Conservation (phyloP, 2,329 filamentous ascomycete genomes). For the Fusarium mexicanum region DNA sequence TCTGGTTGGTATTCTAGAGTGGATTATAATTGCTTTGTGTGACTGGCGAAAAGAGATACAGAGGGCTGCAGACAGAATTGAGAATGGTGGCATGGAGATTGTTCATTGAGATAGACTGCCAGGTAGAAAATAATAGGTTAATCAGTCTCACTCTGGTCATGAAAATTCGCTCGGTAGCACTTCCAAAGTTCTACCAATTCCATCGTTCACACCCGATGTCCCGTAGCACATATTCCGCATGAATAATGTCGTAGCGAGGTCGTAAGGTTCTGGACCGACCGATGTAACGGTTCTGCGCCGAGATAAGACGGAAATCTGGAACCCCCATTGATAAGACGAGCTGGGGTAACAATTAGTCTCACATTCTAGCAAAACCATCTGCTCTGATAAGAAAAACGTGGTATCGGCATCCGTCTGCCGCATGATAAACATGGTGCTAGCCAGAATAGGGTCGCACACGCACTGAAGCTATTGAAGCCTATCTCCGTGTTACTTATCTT, state of each 20-base stretch:
- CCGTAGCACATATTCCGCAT: background rate
- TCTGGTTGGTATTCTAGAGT: conserved; percentile 80
- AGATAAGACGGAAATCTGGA: conserved; percentile 8
- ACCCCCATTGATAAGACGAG: conserved; percentile 26
- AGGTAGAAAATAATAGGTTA: rapidly evolving
- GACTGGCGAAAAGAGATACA: conserved; percentile 69
- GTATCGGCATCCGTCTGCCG: background rate
- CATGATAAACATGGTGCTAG: conserved; percentile 21
- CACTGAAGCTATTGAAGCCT: background rate
- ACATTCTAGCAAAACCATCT: background rate
- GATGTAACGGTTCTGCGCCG: conserved; percentile 8
- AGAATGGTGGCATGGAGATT: conserved; percentile 26
- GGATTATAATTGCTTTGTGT: conserved; percentile 80
- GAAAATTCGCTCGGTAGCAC: rapidly evolving
- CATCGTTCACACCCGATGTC: background rate
- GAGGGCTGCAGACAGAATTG: conserved; percentile 40
- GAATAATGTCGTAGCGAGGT: background rate
- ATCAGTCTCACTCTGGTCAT: rapidly evolving
- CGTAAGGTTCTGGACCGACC: background rate
- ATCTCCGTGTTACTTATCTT: background rate
- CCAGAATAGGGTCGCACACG: conserved; percentile 6
- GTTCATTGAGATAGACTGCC: background rate
- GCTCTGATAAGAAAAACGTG: background rate
- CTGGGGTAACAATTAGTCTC: conserved; percentile 8
- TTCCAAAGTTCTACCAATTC: background rate